A percentile compares a stretch with the other conserved stretches of the same genome.
These are phyloP conservation scores for Caloboletus firmus DNA, from an alignment of 1,284 basidiomycete species.

Conservation along the genomic window DNA sequence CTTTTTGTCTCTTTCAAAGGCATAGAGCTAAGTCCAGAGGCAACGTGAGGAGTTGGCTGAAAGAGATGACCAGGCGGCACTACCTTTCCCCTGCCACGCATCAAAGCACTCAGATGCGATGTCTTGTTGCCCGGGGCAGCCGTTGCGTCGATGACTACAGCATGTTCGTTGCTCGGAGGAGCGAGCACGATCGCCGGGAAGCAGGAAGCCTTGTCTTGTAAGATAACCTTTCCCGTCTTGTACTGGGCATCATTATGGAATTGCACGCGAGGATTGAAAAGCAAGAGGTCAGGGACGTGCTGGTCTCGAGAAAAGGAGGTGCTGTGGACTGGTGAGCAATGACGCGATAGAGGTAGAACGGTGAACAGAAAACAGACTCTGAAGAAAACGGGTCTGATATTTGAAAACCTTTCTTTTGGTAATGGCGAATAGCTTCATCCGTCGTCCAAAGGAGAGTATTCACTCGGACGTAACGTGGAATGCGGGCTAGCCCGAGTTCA, in stretches of 20 bases:
- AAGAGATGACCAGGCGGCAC: conserved; percentile 9
- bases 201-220: conserved; percentile 98
- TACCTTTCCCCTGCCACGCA: conserved; percentile 79
- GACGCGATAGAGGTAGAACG: background rate
- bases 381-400: conserved; percentile 52
- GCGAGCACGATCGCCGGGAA: conserved; percentile 86
- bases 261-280: conserved; percentile 66
- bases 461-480: conserved; percentile 84
- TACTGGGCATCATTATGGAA: conserved; percentile 68
- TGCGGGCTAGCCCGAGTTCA: conserved; percentile 47
- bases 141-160: conserved; percentile 88
- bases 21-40: conserved; percentile 58
- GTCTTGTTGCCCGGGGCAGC: conserved; percentile 99
- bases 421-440: conserved; percentile 56
- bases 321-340: conserved; percentile 34
- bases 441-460: conserved; percentile 73
- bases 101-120: conserved; percentile 86
- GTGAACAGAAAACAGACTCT: conserved; percentile 39
- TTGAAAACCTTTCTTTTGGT: conserved; percentile 54
- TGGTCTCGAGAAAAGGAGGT: conserved; percentile 69
- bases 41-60: conserved; percentile 8
- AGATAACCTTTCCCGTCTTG: conserved; percentile 76
- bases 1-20: conserved; percentile 81
- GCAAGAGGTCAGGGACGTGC: conserved; percentile 79
- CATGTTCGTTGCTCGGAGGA: conserved; percentile 50